Base-by-base conservation (phyloP, 2,329 filamentous ascomycete species). In the Calonectria honghensis region DNA sequence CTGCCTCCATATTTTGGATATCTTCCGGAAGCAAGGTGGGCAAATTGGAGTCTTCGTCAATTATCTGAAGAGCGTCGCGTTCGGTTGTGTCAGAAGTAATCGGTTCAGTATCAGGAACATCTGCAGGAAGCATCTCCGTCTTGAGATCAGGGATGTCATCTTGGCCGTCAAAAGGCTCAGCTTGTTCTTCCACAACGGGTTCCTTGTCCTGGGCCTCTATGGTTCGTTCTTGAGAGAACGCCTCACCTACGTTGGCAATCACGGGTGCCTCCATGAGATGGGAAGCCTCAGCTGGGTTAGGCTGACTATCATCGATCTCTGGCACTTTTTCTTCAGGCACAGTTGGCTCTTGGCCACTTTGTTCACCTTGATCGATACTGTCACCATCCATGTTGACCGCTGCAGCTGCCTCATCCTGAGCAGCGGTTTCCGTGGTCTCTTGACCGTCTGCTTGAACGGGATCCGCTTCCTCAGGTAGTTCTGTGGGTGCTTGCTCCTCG, bases 91-190 rank as follows among this genome's bases (percentile, higher is more conserved):
- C 51, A 31, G 20, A 37, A 67, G 52, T 11, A 51, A 27, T 11
- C 24, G 45, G 24, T 24, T 7, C 41, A 37, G 10, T 39, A n/a
- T 24, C 35, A 2, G 45, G 6, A 50, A 29, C 52, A 10, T 48
- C 45, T 24, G n/a, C 31, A 35, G 64, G 20, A n/a, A 39, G 27
- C 20, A 37, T 64, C 7, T 39, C 39, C 16, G 41, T 27, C n/a
- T 24, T 16, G 11, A 50, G 59, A 61, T n/a, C 31, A 50, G 24
- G 14, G 18, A 54, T 24, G 24, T 68, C 31, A 24, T 61, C 50
- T 54, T 48, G 72, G 24, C 14, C 48, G 52, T 70, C 63, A 20
- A 52, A 32, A 51, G 35, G 20, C 29, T 77, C 51, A n/a, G 35
- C 24, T 11, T 37, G 50, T 41, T 64, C 65, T 41, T 70, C 67